Conservation (phyloP, 192 early-diverging fungal species). For the Linnemannia schmuckeri region DNA sequence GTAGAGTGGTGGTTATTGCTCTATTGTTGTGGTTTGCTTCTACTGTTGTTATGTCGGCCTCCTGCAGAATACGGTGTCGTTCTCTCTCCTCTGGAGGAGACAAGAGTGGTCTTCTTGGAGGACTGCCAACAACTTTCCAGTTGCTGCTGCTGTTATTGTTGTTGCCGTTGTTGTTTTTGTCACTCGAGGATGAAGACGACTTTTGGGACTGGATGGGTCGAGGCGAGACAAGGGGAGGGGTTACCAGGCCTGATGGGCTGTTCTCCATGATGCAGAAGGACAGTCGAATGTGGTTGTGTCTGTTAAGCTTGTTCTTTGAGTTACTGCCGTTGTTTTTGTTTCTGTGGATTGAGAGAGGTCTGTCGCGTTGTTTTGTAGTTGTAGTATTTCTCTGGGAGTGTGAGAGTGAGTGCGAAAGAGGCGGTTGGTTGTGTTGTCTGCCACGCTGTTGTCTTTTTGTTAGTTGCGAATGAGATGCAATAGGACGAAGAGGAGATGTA, state of each 20-base stretch:
- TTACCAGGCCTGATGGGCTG: constrained; percentile 44
- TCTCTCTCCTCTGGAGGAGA: constrained; percentile 62
- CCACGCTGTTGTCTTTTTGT: too few relatives aligned
- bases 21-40: constrained; percentile 3
- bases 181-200: constrained; percentile 18
- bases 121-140: constrained; percentile 75
- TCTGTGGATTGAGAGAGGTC: background rate
- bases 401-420: background rate
- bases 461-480: background rate
- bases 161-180: too few relatives aligned
- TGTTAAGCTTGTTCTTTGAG: background rate
- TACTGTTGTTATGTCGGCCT: constrained; percentile 16
- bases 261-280: constrained; percentile 32
- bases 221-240: constrained; percentile 52
- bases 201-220: constrained; percentile 47
- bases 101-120: constrained; percentile 65
- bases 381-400: background rate
- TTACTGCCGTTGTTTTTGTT: too few relatives aligned
- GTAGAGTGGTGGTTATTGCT: background rate
- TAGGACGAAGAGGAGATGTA: background rate
- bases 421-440: background rate
- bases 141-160: constrained; percentile 18
- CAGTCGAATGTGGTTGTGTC: background rate
- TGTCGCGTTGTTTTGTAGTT: background rate
- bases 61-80: constrained; percentile 8